Base-by-base conservation (phyloP, 352 stramenopile genomes). In the Phytophthora litchii region DNA sequence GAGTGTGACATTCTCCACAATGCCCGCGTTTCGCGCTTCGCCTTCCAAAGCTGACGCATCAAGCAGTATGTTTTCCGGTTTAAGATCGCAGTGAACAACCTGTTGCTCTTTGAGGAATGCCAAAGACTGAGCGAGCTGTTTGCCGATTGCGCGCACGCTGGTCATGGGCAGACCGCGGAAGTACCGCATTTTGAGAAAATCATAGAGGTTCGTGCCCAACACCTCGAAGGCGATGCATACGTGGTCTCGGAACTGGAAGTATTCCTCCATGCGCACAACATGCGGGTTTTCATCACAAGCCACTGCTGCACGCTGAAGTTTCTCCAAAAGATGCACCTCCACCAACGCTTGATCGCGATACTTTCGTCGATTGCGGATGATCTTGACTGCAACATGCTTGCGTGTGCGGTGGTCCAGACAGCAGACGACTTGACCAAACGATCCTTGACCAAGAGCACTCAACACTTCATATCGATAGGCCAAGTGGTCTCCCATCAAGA, bases 71-170 rank as follows among this genome's bases (percentile, higher is more conserved):
- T 99, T 99, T 67, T 99, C 97, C 3, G 96, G 97, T 70, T 99
- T 99, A 19, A 99, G 83, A 74, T 99, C 97, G 73, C 96, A 99
- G 72, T 99, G 97, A 16, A 99, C 84, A 31, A 99, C 83, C 52
- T 87, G 76, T 20, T 93, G 80, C 5, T 83, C 66, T 7, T 89
- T 74, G 36, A 97, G 62, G 23, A 92, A 78, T 1, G 72, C 62
- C 14, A 99, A 65, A 1, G 91, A 87, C 9, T 87, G 56, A 8
- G 97, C 69, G 14, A 98, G 70, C 71, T 99, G 96, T 46, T 64
- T 71, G 13, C 94, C 82, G 42, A 99, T 83, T 21, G 73, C 80
- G 41, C 91, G 78, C 5, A 99, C 84, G 14, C 92, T 85, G 21
- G 54, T 67, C 44, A 99, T 82, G 8, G 95, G 87, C 2, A 99